phyloP scores from a whole-genome alignment of 2,329 filamentous ascomycete genomes.

The Coccinonectria pachysandricola region DNA sequence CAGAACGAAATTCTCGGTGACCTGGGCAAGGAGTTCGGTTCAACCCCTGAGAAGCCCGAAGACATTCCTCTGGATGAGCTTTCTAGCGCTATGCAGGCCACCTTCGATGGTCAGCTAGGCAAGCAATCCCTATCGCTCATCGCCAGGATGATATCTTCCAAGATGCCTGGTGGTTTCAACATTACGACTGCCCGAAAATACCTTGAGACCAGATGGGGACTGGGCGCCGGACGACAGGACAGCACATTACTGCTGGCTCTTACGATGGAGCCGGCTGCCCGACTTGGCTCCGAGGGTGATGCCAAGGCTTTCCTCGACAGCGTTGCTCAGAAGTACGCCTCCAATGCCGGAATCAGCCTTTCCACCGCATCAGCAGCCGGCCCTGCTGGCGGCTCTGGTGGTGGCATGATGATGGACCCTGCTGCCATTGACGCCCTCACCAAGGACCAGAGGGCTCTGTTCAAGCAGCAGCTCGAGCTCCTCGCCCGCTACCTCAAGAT shows the following conservation, averaged over 20 bases:
- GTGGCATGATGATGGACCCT: conserved; percentile 99
- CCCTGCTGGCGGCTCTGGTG: conserved; percentile 56
- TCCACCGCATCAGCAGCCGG: conserved; percentile 67
- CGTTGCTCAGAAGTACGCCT: conserved; percentile 80
- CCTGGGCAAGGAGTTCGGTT: conserved; percentile 95
- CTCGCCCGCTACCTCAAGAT: conserved; percentile 95
- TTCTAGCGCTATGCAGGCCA: conserved; percentile 88
- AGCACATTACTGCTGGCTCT: conserved; percentile 79
- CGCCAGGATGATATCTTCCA: conserved; percentile 90
- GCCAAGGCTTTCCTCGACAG: conserved; percentile 89
- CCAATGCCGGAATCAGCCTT: conserved; percentile 71
- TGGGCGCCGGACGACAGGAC: conserved; percentile 80
- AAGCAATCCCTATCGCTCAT: conserved; percentile 93
- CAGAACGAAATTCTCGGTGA: conserved; percentile 99
- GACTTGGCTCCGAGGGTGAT: conserved; percentile 80
- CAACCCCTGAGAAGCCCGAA: conserved; percentile 96
- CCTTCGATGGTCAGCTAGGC: conserved; percentile 96
- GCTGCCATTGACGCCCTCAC: conserved; percentile 93
- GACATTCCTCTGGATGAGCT: conserved; percentile 94
- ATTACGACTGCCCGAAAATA: conserved; percentile 95
- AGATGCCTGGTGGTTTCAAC: conserved; percentile 99
- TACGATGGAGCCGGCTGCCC: conserved; percentile 83
- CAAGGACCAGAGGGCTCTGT: conserved; percentile 88
- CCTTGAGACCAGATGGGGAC: conserved; percentile 85
- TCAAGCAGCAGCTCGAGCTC: conserved; percentile 96